A percentile compares a stretch with the other conserved stretches of the same genome.
These are phyloP conservation scores for Biscutella auriculata DNA, from an alignment of 441 rosid species.

Conservation along the genomic window DNA sequence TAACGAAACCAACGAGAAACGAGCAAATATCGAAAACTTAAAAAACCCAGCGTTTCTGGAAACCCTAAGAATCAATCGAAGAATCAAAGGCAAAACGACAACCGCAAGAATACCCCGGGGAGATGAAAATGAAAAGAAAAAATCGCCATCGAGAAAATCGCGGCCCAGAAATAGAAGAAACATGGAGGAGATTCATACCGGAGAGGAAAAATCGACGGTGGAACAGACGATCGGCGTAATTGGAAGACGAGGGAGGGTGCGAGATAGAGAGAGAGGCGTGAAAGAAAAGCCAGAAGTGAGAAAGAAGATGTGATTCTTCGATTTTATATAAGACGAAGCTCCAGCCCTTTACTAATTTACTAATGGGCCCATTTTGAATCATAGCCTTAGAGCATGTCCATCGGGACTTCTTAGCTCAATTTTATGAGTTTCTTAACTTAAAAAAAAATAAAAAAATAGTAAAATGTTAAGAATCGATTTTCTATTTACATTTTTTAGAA, in stretches of 20 bases:
- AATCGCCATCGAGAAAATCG: not conserved
- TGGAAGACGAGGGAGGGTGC: conserved; percentile 8
- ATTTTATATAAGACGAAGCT: not conserved
- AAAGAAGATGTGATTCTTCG: not conserved
- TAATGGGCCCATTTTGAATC: conserved; percentile 3
- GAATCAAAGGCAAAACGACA: not conserved
- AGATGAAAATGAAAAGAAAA: not conserved
- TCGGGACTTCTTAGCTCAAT: no score
- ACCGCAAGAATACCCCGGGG: not conserved
- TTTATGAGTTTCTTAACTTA: no score
- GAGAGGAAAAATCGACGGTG: not conserved
- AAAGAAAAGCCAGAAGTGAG: conserved; percentile 12
- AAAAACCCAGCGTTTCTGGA: not conserved
- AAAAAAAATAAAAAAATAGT: no score
- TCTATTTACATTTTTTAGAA: no score
- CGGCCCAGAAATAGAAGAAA: not conserved
- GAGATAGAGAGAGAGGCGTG: conserved; percentile 15
- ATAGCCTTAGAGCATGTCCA: no score
- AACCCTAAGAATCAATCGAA: conserved; percentile 2
- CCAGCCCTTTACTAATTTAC: not conserved
- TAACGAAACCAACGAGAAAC: conserved; percentile 7
- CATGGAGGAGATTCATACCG: not conserved
- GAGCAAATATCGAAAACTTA: not conserved
- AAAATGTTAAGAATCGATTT: no score
- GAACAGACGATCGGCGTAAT: conserved; percentile 4